Conservation (phyloP, 805 yeast species). For the Candida anglica region DNA sequence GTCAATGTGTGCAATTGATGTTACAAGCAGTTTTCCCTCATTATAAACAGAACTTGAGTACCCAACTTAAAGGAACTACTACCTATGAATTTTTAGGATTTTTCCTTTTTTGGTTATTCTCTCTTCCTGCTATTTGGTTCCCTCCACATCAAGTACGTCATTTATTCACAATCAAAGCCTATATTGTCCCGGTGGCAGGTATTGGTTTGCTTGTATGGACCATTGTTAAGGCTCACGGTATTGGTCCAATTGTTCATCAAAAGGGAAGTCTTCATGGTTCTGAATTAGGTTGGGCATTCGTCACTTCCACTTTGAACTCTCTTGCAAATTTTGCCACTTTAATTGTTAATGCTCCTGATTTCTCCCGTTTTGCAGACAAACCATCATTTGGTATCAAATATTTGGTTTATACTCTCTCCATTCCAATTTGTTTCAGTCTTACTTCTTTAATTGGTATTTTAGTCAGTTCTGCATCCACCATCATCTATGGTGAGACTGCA, state of each 20-base stretch:
- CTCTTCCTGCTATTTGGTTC: slow-evolving; percentile 76
- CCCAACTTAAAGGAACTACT: slow-evolving; percentile 65
- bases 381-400: slow-evolving; percentile 37
- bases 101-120: slow-evolving; percentile 77
- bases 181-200: slow-evolving; percentile 78
- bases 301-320: slow-evolving; percentile 72
- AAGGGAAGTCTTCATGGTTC: slow-evolving; percentile 50
- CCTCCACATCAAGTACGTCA: slow-evolving; percentile 82
- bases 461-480: slow-evolving; percentile 73
- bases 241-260: slow-evolving; percentile 66
- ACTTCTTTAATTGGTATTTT: slow-evolving; percentile 84
- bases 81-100: slow-evolving; percentile 71
- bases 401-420: slow-evolving; percentile 49
- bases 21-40: slow-evolving; percentile 58
- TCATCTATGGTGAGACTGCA: slow-evolving; percentile 61
- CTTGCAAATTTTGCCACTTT: slow-evolving; percentile 87
- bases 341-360: slow-evolving; percentile 85
- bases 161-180: slow-evolving; percentile 78
- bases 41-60: slow-evolving; percentile 53
- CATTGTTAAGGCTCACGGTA: slow-evolving; percentile 72
- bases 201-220: slow-evolving; percentile 84
- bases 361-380: slow-evolving; percentile 70
- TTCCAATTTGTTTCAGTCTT: slow-evolving; percentile 74
- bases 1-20: slow-evolving; percentile 77
- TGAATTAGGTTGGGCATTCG: slow-evolving; percentile 78